These are phyloP conservation scores for Bocquillonia castaneifolia DNA, from an alignment of 441 rosid genomes.

Conservation along the genomic window DNA sequence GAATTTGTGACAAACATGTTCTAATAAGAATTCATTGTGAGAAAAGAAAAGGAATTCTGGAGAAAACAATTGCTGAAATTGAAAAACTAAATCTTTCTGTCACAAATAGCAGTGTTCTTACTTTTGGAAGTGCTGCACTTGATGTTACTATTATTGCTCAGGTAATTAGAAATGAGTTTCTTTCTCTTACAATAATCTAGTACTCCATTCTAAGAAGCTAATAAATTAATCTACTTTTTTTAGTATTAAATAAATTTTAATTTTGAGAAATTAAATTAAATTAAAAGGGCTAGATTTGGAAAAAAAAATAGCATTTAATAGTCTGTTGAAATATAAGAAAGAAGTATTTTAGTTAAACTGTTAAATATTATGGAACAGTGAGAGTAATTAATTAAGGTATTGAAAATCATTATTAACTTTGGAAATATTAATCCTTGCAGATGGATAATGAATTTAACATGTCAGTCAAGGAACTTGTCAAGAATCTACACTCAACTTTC, in stretches of 20 bases:
- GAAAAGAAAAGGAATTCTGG: conserved; percentile 50
- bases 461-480: conserved; percentile 60
- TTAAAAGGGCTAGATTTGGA: too few species aligned
- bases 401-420: background rate
- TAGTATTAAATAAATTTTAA: too few species aligned
- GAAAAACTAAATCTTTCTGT: conserved; percentile 50
- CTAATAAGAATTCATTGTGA: conserved; percentile 66
- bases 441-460: conserved; percentile 50
- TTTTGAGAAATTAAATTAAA: too few species aligned
- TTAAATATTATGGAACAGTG: too few species aligned
- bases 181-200: background rate
- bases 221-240: too few species aligned
- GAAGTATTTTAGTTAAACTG: too few species aligned
- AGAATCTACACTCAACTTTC: conserved; percentile 49
- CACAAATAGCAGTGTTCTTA: conserved; percentile 48
- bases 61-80: conserved; percentile 49
- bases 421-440: conserved; percentile 32
- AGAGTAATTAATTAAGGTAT: background rate
- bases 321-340: too few species aligned
- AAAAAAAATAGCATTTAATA: too few species aligned
- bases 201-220: too few species aligned
- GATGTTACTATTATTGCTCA: conserved; percentile 58
- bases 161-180: conserved; percentile 32
- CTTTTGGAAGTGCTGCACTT: conserved; percentile 55
- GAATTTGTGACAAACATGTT: conserved; percentile 51